phyloP scores from a whole-genome alignment of 257 asterid species.

The Coffea eugenioides region DNA sequence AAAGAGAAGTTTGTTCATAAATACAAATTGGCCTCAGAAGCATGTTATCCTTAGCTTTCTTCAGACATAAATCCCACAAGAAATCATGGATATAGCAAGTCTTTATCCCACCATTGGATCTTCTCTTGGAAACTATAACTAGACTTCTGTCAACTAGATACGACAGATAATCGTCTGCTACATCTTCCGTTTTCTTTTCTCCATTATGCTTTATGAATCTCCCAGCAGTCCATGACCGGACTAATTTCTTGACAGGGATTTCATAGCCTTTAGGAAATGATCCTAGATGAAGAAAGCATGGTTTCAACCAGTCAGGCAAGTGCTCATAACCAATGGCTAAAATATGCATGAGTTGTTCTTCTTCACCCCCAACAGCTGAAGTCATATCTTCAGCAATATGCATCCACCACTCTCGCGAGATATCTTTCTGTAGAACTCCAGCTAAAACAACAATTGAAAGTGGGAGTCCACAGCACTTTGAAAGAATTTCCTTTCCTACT shows the following conservation, averaged over 20 bases:
- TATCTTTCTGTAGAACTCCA: background rate
- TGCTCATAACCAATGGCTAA: background rate
- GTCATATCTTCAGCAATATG: background rate
- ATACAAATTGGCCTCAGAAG: background rate
- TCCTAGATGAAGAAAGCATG: background rate
- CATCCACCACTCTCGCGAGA: background rate
- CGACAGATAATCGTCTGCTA: conserved; percentile 1
- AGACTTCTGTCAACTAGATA: background rate
- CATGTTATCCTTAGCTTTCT: background rate
- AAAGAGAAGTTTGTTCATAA: background rate
- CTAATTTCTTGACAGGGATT: background rate
- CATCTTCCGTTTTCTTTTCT: background rate
- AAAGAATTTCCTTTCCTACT: background rate
- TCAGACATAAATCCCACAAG: background rate
- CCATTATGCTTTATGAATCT: background rate
- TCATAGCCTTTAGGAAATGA: background rate
- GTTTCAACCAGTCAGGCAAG: background rate
- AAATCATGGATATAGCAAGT: conserved; percentile 2
- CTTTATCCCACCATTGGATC: background rate
- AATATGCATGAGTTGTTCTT: background rate
- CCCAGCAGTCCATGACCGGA: conserved; percentile 1
- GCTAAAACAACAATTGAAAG: background rate
- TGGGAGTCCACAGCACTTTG: background rate
- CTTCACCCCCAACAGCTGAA: background rate
- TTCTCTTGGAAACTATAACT: background rate